phyloP scores from a whole-genome alignment of 2,329 filamentous ascomycete genomes.

The Botrytis deweyae region DNA sequence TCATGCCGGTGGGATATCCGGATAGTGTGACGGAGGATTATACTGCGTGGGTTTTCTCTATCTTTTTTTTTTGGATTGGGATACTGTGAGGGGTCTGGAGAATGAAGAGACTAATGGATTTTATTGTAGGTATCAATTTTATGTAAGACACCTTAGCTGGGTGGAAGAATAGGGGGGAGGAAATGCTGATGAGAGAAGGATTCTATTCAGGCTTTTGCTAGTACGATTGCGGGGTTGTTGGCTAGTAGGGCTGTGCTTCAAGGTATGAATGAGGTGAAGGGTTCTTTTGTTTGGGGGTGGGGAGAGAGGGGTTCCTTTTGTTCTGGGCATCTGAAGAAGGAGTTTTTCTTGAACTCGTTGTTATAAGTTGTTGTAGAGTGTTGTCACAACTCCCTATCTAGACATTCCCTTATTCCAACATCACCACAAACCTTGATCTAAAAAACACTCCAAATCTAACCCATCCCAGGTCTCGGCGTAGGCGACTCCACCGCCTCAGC shows the following conservation, averaged over 20 bases:
- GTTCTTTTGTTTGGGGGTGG: not conserved
- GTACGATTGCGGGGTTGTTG: slow-evolving; percentile 62
- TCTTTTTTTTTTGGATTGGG: not conserved
- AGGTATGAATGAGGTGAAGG: slow-evolving; percentile 45
- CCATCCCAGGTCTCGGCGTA: slow-evolving; percentile 58
- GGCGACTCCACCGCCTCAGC: slow-evolving; percentile 65
- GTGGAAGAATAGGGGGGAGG: not conserved
- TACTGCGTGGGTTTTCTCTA: slow-evolving; percentile 50
- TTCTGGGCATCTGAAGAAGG: not conserved
- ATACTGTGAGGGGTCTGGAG: not conserved
- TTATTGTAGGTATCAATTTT: slow-evolving; percentile 61
- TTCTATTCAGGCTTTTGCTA: slow-evolving; percentile 64
- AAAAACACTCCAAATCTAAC: not conserved
- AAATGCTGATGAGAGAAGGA: slow-evolving; percentile 43
- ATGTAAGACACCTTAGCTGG: slow-evolving; percentile 46
- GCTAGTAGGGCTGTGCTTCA: slow-evolving; percentile 66
- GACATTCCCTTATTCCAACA: not conserved
- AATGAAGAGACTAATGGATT: slow-evolving; percentile 10
- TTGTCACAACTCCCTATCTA: not conserved
- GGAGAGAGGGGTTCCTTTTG: not conserved
- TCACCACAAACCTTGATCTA: not conserved
- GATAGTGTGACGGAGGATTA: slow-evolving; percentile 71
- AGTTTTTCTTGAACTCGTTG: not conserved
- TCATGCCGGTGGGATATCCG: slow-evolving; percentile 68
- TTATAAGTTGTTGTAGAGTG: no score